A percentile compares a stretch with the other conserved stretches of the same genome.
phyloP scores from a whole-genome alignment of 768 basidiomycete species.

The Mycena alexandri region DNA sequence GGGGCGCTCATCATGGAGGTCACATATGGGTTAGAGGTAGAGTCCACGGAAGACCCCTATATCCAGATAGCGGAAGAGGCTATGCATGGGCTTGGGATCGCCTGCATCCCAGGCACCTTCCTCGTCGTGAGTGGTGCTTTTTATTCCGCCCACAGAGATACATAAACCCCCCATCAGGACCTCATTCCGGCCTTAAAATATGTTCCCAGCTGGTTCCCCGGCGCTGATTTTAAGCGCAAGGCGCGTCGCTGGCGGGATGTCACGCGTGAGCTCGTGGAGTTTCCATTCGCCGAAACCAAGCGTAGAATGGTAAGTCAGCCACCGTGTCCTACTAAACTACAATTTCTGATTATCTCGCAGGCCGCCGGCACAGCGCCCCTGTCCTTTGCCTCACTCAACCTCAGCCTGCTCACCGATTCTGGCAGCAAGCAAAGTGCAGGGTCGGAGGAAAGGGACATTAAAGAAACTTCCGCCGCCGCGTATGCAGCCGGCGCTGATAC shows the following conservation, averaged over 20 bases:
- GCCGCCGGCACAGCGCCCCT: not conserved
- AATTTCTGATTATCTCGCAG: not conserved
- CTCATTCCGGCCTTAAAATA: constrained; percentile 38
- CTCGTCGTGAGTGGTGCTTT: constrained; percentile 42
- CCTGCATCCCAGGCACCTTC: constrained; percentile 46
- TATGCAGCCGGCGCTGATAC: constrained; percentile 57
- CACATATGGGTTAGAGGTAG: constrained; percentile 46
- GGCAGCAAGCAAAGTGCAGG: constrained; percentile 1
- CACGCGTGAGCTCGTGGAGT: constrained; percentile 50
- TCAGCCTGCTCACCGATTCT: not conserved
- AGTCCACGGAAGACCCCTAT: constrained; percentile 41
- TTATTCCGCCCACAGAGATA: not conserved
- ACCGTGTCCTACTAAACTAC: not conserved
- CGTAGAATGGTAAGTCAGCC: constrained; percentile 46
- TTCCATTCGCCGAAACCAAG: constrained; percentile 53
- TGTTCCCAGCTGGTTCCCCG: constrained; percentile 58
- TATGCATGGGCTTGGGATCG: constrained; percentile 41
- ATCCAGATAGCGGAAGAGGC: constrained; percentile 42
- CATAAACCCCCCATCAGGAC: not conserved
- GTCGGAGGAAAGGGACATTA: constrained; percentile 45
- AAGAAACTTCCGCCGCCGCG: constrained; percentile 46
- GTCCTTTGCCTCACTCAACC: not conserved
- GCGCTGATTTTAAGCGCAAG: constrained; percentile 56
- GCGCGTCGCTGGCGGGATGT: constrained; percentile 49
- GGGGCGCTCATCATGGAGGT: constrained; percentile 41